Conservation (phyloP, 345 rosid genomes). For the Tarenaya hassleriana region DNA sequence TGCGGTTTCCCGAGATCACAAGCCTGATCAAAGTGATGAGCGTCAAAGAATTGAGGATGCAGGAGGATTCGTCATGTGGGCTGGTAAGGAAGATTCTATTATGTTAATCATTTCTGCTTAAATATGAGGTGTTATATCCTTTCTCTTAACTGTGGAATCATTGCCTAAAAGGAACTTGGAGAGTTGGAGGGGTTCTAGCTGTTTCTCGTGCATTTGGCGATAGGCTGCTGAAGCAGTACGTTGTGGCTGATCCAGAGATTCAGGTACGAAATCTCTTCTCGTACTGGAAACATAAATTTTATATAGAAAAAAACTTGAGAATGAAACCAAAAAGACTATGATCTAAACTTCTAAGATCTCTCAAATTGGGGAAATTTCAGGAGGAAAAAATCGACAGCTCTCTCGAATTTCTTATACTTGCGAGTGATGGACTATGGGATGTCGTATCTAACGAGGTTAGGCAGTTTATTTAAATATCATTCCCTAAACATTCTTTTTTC, state of each 20-base stretch:
- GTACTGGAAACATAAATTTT: too few species aligned
- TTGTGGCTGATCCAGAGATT: conserved; percentile 99
- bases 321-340: too few species aligned
- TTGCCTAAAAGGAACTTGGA: conserved; percentile 81
- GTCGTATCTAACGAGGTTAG: conserved; percentile 93
- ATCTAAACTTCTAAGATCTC: background rate
- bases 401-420: conserved; percentile 97
- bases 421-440: conserved; percentile 99
- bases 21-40: conserved; percentile 96
- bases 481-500: background rate
- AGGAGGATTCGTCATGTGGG: conserved; percentile 99
- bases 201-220: conserved; percentile 99
- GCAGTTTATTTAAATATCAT: background rate
- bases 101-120: background rate
- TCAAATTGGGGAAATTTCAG: conserved; percentile 42
- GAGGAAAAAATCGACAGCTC: conserved; percentile 89
- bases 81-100: conserved; percentile 45
- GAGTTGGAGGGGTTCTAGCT: conserved; percentile 99
- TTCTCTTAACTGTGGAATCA: conserved; percentile 6
- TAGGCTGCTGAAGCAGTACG: conserved; percentile 91
- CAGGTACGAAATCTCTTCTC: conserved; percentile 39
- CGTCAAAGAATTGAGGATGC: conserved; percentile 97
- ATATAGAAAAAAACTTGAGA: background rate
- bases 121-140: background rate
- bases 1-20: conserved; percentile 98